phyloP scores from a whole-genome alignment of 208 protist genomes.

The Leishmania tropica region DNA sequence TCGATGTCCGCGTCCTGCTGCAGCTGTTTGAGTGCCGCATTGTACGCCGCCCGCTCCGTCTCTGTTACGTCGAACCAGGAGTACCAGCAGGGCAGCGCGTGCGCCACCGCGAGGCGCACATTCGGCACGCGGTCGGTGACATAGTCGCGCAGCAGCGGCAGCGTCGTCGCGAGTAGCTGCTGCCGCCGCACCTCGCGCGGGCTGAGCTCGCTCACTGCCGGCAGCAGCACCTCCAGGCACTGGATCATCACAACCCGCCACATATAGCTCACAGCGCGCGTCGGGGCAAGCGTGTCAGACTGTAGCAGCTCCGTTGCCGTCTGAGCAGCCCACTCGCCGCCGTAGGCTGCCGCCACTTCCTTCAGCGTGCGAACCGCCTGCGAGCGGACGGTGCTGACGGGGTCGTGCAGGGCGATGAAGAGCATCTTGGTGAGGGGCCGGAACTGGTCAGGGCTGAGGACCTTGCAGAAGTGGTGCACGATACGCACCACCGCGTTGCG shows the following conservation, averaged over 20 bases:
- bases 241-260: conserved; percentile 63
- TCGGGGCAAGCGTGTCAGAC: conserved; percentile 42
- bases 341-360: conserved; percentile 50
- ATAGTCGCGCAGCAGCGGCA: conserved; percentile 46
- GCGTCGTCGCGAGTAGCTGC: conserved; percentile 51
- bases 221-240: conserved; percentile 61
- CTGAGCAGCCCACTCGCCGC: conserved; percentile 62
- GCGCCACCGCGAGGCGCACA: conserved; percentile 61
- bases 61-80: conserved; percentile 45
- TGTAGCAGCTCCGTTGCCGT: conserved; percentile 58
- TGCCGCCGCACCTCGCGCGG: conserved; percentile 50
- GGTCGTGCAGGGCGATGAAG: conserved; percentile 57
- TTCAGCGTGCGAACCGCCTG: conserved; percentile 52
- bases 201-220: conserved; percentile 45
- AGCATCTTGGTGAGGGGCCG: conserved; percentile 50
- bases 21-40: conserved; percentile 42
- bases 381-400: conserved; percentile 67
- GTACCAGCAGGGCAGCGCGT: conserved; percentile 45
- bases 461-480: conserved; percentile 51
- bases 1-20: conserved; percentile 60
- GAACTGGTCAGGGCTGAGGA: conserved; percentile 52
- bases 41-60: conserved; percentile 31
- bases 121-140: conserved; percentile 66
- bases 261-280: conserved; percentile 38
- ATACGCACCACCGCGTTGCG: conserved; percentile 56